Evolutionary conservation across 179 eudicot genomes (phyloP).

Genomic region (Gypsophila paniculata): DNA sequence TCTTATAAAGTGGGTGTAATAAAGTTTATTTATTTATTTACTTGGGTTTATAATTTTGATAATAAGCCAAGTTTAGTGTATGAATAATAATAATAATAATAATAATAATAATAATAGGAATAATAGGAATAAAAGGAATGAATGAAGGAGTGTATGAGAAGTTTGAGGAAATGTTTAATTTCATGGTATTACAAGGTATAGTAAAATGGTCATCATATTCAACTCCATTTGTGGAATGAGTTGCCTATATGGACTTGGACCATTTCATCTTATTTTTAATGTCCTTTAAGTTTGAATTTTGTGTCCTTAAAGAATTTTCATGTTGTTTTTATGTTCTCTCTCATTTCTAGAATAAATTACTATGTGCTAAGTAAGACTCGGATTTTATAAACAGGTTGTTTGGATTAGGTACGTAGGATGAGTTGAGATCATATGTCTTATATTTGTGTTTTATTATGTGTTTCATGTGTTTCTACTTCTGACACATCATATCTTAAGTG

Average conservation of each 20-base stretch:
- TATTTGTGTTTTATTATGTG: no score
- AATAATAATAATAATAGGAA: no score
- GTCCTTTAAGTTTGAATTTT: slow-evolving; percentile 1
- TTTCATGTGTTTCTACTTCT: no score
- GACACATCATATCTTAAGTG: no score
- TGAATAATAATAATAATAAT: no score
- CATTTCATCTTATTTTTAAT: neutral
- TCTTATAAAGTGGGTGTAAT: slow-evolving; percentile 24
- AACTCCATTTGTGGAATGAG: slow-evolving; percentile 19
- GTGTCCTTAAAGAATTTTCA: neutral
- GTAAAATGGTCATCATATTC: slow-evolving; percentile 12
- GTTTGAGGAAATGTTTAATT: slow-evolving; percentile 7
- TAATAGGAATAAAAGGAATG: neutral
- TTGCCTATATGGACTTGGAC: slow-evolving; percentile 28
- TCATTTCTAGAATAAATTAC: no score
- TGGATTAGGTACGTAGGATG: no score
- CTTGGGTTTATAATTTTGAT: neutral
- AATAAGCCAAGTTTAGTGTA: neutral
- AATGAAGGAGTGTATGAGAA: neutral
- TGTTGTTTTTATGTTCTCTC: no score
- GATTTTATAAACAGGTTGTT: no score
- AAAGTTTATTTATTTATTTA: slow-evolving; percentile 10
- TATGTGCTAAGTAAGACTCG: no score
- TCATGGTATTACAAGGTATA: neutral
- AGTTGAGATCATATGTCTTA: no score